phyloP scores from a whole-genome alignment of 805 yeast genomes.

The Lipomyces mesembrius region DNA sequence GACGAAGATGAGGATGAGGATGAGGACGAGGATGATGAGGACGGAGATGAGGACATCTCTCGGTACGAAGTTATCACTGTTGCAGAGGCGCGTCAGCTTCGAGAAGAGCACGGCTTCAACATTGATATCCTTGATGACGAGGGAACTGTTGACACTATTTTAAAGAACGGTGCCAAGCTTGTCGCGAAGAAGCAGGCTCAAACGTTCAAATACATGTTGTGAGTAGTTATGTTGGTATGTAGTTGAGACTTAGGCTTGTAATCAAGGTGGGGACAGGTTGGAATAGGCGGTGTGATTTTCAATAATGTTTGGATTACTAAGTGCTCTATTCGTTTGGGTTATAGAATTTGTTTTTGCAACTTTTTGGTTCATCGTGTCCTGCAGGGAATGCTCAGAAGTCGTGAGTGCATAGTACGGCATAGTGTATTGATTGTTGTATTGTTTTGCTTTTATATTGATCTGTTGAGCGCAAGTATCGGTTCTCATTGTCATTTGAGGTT shows the following conservation, averaged over 20 bases:
- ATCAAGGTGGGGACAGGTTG: background rate
- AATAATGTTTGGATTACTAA: background rate
- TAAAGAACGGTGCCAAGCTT: constrained; percentile 31
- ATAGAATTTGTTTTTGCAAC: background rate
- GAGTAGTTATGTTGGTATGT: background rate
- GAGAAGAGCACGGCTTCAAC: constrained; percentile 35
- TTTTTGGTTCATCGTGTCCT: background rate
- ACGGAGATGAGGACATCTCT: constrained; percentile 24
- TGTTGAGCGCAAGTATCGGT: background rate
- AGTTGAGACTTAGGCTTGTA: background rate
- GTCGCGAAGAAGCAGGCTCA: constrained; percentile 26
- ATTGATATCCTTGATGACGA: constrained; percentile 37
- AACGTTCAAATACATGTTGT: constrained; percentile 33
- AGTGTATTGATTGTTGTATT: background rate
- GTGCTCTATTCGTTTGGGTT: background rate
- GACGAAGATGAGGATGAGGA: constrained; percentile 24
- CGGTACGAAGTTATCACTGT: constrained; percentile 33
- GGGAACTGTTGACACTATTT: constrained; percentile 25
- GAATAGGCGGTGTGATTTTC: background rate
- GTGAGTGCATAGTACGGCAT: background rate
- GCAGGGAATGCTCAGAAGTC: background rate
- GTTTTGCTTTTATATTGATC: background rate
- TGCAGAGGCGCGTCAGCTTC: constrained; percentile 32
- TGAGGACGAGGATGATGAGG: constrained; percentile 29
- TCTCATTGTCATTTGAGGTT: background rate